These are phyloP conservation scores for Paecilomyces formosus DNA, from an alignment of 2,329 filamentous ascomycete genomes.

Conservation along the genomic window DNA sequence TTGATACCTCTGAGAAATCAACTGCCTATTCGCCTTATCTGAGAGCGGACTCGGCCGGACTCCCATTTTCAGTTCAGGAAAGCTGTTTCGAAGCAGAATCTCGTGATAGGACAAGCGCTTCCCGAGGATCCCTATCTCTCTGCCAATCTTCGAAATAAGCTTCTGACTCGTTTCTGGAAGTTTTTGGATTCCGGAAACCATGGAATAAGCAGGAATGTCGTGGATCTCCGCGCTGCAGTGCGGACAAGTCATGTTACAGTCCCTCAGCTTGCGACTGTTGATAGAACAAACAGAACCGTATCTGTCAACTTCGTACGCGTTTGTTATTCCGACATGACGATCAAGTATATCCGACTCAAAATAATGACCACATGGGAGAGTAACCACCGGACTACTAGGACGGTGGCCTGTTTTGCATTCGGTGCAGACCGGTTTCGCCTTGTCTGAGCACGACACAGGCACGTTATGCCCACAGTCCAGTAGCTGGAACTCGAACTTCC, in stretches of 20 bases:
- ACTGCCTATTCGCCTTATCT: constrained; percentile 11
- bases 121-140: constrained; percentile 10
- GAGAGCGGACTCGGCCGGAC: constrained; percentile 17
- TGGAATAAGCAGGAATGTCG: constrained; percentile 6
- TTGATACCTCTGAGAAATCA: constrained; percentile 13
- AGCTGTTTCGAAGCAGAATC: constrained; percentile 8
- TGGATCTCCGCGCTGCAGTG: constrained; percentile 6
- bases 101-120: constrained; percentile 8
- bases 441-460: constrained; percentile 10
- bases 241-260: constrained; percentile 7
- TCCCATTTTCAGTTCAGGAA: constrained; percentile 8
- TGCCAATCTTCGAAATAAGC: constrained; percentile 12
- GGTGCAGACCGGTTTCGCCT: constrained; percentile 6
- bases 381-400: constrained; percentile 4
- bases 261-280: background rate
- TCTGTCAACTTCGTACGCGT: constrained; percentile 1
- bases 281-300: background rate
- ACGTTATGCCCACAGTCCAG: constrained; percentile 10
- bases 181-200: constrained; percentile 7
- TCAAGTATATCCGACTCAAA: constrained; percentile 8
- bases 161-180: constrained; percentile 11
- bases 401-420: constrained; percentile 3
- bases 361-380: constrained; percentile 10
- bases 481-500: constrained; percentile 3
- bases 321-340: constrained; percentile 1